A percentile compares a stretch with the other conserved stretches of the same genome.
These are phyloP conservation scores for Chaetomium olivaceum DNA, from an alignment of 2,329 filamentous ascomycete species.

Conservation along the genomic window DNA sequence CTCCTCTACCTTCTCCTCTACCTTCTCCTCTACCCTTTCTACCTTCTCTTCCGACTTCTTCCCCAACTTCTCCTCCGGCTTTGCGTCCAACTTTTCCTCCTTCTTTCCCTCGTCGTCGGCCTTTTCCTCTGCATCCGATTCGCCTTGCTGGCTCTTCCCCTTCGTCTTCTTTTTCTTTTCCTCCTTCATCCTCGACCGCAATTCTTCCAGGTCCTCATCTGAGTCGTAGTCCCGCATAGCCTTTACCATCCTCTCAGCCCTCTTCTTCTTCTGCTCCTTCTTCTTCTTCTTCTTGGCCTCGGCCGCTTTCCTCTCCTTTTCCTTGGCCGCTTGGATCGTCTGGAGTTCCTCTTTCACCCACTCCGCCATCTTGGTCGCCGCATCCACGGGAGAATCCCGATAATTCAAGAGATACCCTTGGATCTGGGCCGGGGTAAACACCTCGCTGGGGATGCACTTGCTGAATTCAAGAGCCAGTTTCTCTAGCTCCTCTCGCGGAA, in stretches of 20 bases:
- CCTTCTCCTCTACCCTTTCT: neutral
- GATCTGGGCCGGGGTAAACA: slow-evolving; percentile 51
- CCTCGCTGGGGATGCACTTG: slow-evolving; percentile 49
- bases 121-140: neutral
- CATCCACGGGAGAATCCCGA: slow-evolving; percentile 43
- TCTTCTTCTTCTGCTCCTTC: slow-evolving; percentile 19
- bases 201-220: slow-evolving; percentile 20
- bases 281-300: slow-evolving; percentile 31
- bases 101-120: neutral
- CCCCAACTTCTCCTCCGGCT: neutral
- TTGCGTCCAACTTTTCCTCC: neutral
- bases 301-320: slow-evolving; percentile 25
- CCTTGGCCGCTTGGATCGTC: slow-evolving; percentile 34
- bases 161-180: slow-evolving; percentile 10
- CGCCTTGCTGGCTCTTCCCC: slow-evolving; percentile 2
- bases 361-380: slow-evolving; percentile 37
- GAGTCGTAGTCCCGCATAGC: slow-evolving; percentile 19
- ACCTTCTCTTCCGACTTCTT: no score
- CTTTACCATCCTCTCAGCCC: slow-evolving; percentile 14
- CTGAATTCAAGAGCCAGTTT: slow-evolving; percentile 57
- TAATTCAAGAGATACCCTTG: slow-evolving; percentile 52
- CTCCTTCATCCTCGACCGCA: slow-evolving; percentile 15
- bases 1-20: neutral
- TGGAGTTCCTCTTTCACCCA: slow-evolving; percentile 44
- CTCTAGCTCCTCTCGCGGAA: slow-evolving; percentile 35